These are phyloP conservation scores for Conidiobolus incongruus DNA, from an alignment of 371 early-diverging fungal genomes.

Conservation along the genomic window DNA sequence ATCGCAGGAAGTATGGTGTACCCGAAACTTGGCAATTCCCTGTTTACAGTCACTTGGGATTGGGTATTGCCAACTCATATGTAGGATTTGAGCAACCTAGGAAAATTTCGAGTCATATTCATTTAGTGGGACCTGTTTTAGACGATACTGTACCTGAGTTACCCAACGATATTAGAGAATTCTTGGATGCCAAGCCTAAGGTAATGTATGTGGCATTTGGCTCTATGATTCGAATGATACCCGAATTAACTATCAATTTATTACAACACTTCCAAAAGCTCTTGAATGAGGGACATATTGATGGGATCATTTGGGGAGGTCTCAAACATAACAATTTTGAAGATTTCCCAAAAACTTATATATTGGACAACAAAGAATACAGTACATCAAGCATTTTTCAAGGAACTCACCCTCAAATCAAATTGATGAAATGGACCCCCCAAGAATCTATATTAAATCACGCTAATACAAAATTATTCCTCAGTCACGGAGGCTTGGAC, in stretches of 20 bases:
- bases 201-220: background rate
- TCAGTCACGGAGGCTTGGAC: conserved; percentile 4
- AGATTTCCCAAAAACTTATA: background rate
- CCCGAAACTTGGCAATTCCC: no score
- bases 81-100: background rate
- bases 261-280: no score
- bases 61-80: background rate
- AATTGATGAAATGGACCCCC: conserved; percentile 2
- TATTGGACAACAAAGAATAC: no score
- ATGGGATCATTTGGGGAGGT: conserved; percentile 1
- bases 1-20: background rate
- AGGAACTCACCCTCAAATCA: background rate
- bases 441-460: conserved; percentile 3
- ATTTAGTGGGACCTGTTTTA: background rate
- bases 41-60: no score
- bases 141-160: background rate
- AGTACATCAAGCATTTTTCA: background rate
- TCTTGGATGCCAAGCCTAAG: background rate
- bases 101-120: background rate
- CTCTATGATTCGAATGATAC: background rate
- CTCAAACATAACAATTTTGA: background rate
- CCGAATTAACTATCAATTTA: background rate
- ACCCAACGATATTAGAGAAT: background rate
- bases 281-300: background rate
- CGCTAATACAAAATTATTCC: background rate